phyloP scores from a whole-genome alignment of 176 grass and related monocot species.

The Carex cristatella region DNA sequence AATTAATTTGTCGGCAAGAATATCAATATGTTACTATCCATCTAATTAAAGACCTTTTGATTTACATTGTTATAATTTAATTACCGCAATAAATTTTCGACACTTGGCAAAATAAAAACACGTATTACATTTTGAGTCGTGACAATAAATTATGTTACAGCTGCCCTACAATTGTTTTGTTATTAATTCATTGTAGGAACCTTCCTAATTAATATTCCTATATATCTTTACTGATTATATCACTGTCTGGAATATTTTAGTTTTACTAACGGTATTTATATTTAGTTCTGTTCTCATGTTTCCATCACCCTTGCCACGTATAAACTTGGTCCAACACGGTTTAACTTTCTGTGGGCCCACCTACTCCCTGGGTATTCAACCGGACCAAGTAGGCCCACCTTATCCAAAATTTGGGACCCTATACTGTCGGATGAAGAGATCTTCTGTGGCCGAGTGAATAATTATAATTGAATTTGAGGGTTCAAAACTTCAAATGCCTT shows the following conservation, averaged over 20 bases:
- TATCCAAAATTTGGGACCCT: not conserved
- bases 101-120: not conserved
- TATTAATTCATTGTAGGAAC: not conserved
- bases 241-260: not conserved
- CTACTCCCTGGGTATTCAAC: not conserved
- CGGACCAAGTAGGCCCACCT: not conserved
- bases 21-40: not conserved
- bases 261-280: not conserved
- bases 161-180: not conserved
- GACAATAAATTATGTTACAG: not conserved
- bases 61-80: not conserved
- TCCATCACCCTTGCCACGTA: not conserved
- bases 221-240: not conserved
- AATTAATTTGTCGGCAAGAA: not conserved
- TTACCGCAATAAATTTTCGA: not conserved
- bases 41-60: not conserved
- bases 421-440: not conserved
- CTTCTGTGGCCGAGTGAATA: not conserved
- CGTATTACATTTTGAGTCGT: not conserved
- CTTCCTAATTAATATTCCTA: not conserved
- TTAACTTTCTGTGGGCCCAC: not conserved
- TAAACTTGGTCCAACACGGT: constrained; percentile 5
- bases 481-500: too few species aligned
- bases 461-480: too few species aligned
- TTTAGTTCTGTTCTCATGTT: not conserved